Base-by-base conservation (phyloP, 768 basidiomycete genomes). In the Mycena rosella region DNA sequence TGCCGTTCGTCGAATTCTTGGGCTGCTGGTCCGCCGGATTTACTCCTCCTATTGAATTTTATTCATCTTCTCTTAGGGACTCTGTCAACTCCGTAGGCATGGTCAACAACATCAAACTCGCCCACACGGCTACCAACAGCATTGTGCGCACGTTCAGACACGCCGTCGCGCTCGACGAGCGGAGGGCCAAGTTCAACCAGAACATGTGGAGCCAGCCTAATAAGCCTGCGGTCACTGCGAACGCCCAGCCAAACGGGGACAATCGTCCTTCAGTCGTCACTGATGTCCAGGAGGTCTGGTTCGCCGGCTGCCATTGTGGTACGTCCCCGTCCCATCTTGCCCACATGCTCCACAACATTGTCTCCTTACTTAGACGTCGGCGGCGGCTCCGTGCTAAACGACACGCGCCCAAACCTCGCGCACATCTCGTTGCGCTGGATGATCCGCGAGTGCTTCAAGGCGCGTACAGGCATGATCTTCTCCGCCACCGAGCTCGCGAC, bases 371-470 rank as follows among this genome's bases (percentile, higher is more conserved):
- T 29, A 63, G 62, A 63, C 17, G 54, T 63, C n/a, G 62, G 62
- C 29, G 62, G 62, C 26, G 62, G 62, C 34, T 63, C 62, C 34
- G 62, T 63, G 32, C 54, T 63, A 2, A 63, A 63, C 44, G 54
- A 54, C 26, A 63, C 45, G 24, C 62, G 62, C 44, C 62, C 54
- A 26, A 63, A 63, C 62, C 54, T 63, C 45, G 32, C 62, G 45
- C 44, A 63, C 54, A 63, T 63, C 45, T 36, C 54, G 27, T 24
- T 63, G 54, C 62, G 53, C 42, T 38, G 54, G 62, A 63, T 63
- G 62, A 49, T 63, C 45, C 62, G 62, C 47, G 62, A 63, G 45
- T 63, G 62, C 62, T 63, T 63, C 62, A 63, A 63, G 54, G 62
- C 62, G 44, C 17, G 27, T 24, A 63, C 62, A 29, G 62, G 62